Percentiles rank a stretch among this genome's conserved stretches.
These are phyloP conservation scores for Remersonia thermophila DNA, from an alignment of 2,329 filamentous ascomycete species.

Conservation along the genomic window DNA sequence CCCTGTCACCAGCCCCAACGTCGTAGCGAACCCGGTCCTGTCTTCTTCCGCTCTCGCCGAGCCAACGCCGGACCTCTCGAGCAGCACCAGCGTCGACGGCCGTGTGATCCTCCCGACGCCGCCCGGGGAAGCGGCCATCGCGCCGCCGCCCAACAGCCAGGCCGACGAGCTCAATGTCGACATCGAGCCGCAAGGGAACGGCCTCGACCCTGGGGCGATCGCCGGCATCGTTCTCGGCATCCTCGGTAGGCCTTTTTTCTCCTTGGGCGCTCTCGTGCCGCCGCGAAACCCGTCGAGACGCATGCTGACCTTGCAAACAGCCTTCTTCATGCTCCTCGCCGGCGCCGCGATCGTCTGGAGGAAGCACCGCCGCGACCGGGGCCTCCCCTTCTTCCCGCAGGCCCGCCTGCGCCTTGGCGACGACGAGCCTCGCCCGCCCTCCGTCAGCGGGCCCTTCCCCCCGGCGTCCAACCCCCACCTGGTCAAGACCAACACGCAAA, in stretches of 20 bases:
- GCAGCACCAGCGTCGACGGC: no score
- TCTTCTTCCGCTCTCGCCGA: no score
- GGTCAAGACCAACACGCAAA: slow-evolving; percentile 15
- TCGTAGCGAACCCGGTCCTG: no score
- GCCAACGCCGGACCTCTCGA: no score
- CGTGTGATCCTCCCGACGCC: no score
- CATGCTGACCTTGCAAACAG: slow-evolving; percentile 12
- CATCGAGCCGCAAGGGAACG: not conserved
- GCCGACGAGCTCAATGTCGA: not conserved
- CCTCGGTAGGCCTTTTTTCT: slow-evolving; percentile 9
- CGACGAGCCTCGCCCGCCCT: slow-evolving; percentile 1
- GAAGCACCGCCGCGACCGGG: slow-evolving; percentile 9
- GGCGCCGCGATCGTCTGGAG: slow-evolving; percentile 10
- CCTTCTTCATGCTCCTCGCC: slow-evolving; percentile 8
- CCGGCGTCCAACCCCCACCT: not conserved
- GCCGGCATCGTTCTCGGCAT: slow-evolving; percentile 14
- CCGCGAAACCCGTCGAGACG: no score
- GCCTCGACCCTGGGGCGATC: not conserved
- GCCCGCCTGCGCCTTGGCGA: slow-evolving; percentile 2
- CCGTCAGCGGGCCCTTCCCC: slow-evolving; percentile 2
- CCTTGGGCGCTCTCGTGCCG: no score
- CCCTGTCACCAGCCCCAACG: no score
- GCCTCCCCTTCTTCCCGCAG: slow-evolving; percentile 7
- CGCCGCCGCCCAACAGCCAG: not conserved
- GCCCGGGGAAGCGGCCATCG: no score